Conservation (phyloP, 108 stramenopile species). For the Pseudonitzschia pungens region DNA sequence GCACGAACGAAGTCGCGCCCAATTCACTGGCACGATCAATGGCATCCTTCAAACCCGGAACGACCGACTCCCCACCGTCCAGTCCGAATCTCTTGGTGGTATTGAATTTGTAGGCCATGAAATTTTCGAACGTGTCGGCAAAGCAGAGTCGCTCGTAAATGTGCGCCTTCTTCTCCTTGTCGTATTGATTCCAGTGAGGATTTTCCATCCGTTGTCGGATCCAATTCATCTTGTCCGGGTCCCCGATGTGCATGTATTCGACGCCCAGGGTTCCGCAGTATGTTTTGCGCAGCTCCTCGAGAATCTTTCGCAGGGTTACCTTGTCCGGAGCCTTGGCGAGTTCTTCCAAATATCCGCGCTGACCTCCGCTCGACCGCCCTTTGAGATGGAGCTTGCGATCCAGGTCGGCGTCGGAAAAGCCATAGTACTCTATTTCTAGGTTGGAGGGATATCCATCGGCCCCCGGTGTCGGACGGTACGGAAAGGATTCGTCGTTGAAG, state of each 20-base stretch:
- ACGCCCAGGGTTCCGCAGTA: constrained; percentile 96
- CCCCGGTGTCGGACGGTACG: constrained; percentile 54
- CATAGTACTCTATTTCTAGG: constrained; percentile 88
- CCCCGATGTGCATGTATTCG: constrained; percentile 98
- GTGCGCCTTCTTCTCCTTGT: constrained; percentile 88
- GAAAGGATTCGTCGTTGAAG: constrained; percentile 79
- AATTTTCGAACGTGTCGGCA: constrained; percentile 97
- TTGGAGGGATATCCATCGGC: constrained; percentile 70
- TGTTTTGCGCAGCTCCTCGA: constrained; percentile 80
- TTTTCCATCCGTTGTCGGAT: constrained; percentile 95
- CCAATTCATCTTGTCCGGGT: constrained; percentile 95
- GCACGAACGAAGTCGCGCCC: constrained; percentile 94
- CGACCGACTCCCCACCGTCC: constrained; percentile 95
- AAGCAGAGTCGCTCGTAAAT: constrained; percentile 94
- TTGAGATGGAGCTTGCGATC: constrained; percentile 90
- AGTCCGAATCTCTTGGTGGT: constrained; percentile 99
- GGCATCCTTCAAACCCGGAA: constrained; percentile 94
- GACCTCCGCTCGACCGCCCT: constrained; percentile 80
- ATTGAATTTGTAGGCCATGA: constrained; percentile 97
- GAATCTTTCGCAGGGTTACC: constrained; percentile 85
- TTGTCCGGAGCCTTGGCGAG: constrained; percentile 71
- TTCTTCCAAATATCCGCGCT: constrained; percentile 96
- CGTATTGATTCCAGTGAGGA: constrained; percentile 75
- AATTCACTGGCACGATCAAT: constrained; percentile 94
- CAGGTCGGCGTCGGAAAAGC: constrained; percentile 88